These are phyloP conservation scores for Venturia nashicola DNA, from an alignment of 2,329 filamentous ascomycete species.

Conservation along the genomic window DNA sequence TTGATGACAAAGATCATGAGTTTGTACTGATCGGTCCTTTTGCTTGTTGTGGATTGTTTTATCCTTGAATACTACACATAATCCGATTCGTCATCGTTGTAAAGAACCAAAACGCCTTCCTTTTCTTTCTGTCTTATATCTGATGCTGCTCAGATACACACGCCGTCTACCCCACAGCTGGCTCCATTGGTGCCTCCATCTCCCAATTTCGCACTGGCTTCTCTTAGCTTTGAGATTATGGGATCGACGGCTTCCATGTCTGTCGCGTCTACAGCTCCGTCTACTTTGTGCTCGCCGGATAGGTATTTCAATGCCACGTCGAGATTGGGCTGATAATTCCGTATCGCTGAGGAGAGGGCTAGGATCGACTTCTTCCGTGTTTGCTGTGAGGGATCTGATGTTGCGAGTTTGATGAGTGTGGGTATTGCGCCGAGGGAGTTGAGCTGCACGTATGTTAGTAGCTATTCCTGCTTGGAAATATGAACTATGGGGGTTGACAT, in stretches of 20 bases:
- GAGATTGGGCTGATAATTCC: slow-evolving; percentile 76
- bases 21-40: no score
- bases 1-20: no score
- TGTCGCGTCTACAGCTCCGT: slow-evolving; percentile 57
- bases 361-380: slow-evolving; percentile 81
- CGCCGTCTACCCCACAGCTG: not conserved
- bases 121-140: not conserved
- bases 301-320: slow-evolving; percentile 55
- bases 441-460: slow-evolving; percentile 26
- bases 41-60: no score
- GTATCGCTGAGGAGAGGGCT: slow-evolving; percentile 70
- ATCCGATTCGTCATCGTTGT: no score
- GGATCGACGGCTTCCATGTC: slow-evolving; percentile 81
- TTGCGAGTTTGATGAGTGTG: slow-evolving; percentile 52
- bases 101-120: not conserved
- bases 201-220: slow-evolving; percentile 17
- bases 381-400: slow-evolving; percentile 44
- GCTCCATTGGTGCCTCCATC: not conserved
- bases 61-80: no score
- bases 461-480: not conserved
- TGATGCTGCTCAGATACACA: not conserved
- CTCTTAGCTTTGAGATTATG: slow-evolving; percentile 56
- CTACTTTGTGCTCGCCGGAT: slow-evolving; percentile 45
- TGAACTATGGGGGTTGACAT: slow-evolving; percentile 14
- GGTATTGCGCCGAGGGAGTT: slow-evolving; percentile 54